phyloP scores from a whole-genome alignment of 2,329 filamentous ascomycete species.

The Pseudogymnoascus pannorum region DNA sequence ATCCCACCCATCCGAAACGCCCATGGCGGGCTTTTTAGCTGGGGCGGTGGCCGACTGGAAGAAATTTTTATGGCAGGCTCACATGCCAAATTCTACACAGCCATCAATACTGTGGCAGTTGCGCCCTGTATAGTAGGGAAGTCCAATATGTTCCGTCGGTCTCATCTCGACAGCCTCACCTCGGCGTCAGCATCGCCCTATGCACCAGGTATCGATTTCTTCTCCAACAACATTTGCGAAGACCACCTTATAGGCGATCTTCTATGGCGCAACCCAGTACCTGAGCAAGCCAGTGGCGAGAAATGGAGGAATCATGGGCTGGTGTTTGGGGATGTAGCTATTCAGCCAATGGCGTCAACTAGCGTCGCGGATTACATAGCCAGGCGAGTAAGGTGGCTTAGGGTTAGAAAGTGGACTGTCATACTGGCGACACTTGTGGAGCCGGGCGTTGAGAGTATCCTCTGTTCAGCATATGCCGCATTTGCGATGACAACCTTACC shows the following conservation, averaged over 20 bases:
- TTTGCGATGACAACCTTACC: constrained; percentile 71
- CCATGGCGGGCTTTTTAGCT: constrained; percentile 24
- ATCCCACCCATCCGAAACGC: constrained; percentile 20
- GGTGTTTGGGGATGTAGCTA: constrained; percentile 75
- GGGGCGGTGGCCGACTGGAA: constrained; percentile 74
- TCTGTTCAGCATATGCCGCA: constrained; percentile 75
- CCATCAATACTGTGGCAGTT: constrained; percentile 86
- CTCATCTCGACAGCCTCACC: constrained; percentile 73
- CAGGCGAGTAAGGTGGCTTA: constrained; percentile 79
- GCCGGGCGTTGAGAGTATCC: constrained; percentile 79
- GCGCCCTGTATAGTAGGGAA: constrained; percentile 95
- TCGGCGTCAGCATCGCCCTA: constrained; percentile 32
- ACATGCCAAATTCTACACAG: constrained; percentile 95
- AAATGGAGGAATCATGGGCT: constrained; percentile 63
- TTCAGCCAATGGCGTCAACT: constrained; percentile 85
- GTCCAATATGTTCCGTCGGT: constrained; percentile 95
- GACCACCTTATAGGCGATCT: constrained; percentile 93
- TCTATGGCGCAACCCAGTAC: constrained; percentile 66
- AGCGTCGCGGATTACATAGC: constrained; percentile 69
- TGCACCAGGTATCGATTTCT: constrained; percentile 75
- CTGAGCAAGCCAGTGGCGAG: constrained; percentile 36
- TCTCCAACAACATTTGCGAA: constrained; percentile 94
- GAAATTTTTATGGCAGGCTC: constrained; percentile 91
- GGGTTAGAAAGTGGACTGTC: constrained; percentile 92
- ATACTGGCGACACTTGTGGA: constrained; percentile 83